phyloP scores from a whole-genome alignment of 2,329 filamentous ascomycete species.

The Beauveria bassiana region DNA sequence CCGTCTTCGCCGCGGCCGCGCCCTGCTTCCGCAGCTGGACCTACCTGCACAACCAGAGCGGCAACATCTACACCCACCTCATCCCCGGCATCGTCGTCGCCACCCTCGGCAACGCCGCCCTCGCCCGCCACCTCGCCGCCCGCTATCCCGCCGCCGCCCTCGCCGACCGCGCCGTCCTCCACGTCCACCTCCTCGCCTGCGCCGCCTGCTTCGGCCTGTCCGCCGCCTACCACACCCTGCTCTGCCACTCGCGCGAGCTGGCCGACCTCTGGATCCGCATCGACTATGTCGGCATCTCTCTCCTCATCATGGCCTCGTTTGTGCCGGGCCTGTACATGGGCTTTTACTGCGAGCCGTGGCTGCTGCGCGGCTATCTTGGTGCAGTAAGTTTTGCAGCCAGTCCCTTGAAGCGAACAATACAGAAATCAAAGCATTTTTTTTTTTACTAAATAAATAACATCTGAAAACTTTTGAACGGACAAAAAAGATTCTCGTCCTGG shows the following conservation, averaged over 20 bases:
- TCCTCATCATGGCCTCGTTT: slow-evolving; percentile 31
- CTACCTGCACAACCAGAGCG: slow-evolving; percentile 29
- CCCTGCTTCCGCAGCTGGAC: slow-evolving; percentile 31
- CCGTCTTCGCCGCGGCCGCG: slow-evolving; percentile 27
- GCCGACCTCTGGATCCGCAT: slow-evolving; percentile 29
- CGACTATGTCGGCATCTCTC: slow-evolving; percentile 31
- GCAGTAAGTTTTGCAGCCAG: not conserved
- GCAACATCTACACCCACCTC: slow-evolving; percentile 30
- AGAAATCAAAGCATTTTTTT: no score
- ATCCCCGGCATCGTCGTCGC: slow-evolving; percentile 32
- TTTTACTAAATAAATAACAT: no score
- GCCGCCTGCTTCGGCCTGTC: slow-evolving; percentile 29
- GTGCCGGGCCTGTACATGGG: slow-evolving; percentile 31
- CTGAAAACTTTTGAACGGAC: no score
- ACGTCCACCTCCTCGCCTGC: slow-evolving; percentile 29
- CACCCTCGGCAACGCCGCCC: slow-evolving; percentile 21
- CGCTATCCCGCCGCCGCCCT: slow-evolving; percentile 25
- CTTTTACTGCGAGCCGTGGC: slow-evolving; percentile 30
- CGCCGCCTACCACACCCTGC: slow-evolving; percentile 31
- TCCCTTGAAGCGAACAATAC: no score
- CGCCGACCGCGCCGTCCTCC: slow-evolving; percentile 31
- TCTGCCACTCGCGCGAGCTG: slow-evolving; percentile 29
- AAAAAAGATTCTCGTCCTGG: slow-evolving; percentile 27
- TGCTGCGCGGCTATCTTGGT: slow-evolving; percentile 26
- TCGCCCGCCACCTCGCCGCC: slow-evolving; percentile 18